phyloP scores from a whole-genome alignment of 306 rosid species.

The Pyrus bretschneideri region DNA sequence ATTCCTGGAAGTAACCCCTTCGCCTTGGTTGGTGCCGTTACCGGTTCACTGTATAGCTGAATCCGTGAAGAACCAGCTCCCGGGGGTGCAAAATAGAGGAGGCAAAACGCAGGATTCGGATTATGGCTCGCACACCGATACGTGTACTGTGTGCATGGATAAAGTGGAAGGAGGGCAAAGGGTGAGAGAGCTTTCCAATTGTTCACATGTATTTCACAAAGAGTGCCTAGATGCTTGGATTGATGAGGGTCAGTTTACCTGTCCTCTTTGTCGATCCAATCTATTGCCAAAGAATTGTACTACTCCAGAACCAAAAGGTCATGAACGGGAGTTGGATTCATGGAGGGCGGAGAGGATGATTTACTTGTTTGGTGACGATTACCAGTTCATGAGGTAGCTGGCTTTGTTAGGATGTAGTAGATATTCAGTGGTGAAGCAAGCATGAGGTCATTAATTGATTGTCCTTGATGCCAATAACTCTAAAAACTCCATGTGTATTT shows the following conservation, averaged over 20 bases:
- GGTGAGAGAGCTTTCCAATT: constrained; percentile 20
- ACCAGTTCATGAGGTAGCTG: background rate
- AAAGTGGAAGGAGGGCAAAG: background rate
- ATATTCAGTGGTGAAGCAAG: too few relatives aligned
- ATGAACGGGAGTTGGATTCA: background rate
- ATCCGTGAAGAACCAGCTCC: background rate
- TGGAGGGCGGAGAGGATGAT: constrained; percentile 20
- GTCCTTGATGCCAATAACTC: too few relatives aligned
- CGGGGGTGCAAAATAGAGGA: background rate
- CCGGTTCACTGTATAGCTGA: background rate
- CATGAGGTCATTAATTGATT: too few relatives aligned
- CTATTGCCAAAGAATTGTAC: background rate
- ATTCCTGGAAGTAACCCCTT: background rate
- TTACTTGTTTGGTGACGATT: constrained; percentile 15
- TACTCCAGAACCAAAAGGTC: background rate
- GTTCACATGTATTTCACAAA: constrained; percentile 21
- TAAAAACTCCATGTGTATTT: too few relatives aligned
- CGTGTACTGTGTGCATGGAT: constrained; percentile 24
- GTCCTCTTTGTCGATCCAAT: constrained; percentile 29
- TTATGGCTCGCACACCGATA: background rate
- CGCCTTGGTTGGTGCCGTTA: background rate
- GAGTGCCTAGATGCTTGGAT: constrained; percentile 32
- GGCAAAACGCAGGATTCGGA: background rate
- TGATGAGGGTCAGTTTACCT: constrained; percentile 12
- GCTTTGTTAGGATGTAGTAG: background rate